Evolutionary conservation across 1,139 yeast species (phyloP), one percentile per base, ranked within the genome.

Genomic region (Taiozyma sp.): DNA sequence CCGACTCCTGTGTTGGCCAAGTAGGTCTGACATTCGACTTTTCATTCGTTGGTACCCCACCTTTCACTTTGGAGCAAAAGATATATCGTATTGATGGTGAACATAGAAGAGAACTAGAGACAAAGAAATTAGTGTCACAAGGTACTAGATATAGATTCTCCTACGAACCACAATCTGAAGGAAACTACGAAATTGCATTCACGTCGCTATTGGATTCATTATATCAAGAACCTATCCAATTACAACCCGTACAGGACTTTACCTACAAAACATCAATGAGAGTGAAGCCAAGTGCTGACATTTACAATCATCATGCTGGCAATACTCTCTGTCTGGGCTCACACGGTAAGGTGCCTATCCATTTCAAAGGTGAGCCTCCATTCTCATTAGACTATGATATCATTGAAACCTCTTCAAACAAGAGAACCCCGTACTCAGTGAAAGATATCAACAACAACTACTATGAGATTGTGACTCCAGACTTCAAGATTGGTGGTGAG

Each of bases 1-100:
- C 81, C 39, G 98, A 93, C 62, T 81, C 85, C 52, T 93, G 99
- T 70, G 87, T 95, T 35, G 99, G 99, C 1, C 88, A 91, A 48
- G 83, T 89, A 10, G 99, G 98, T 0, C 81, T 89, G 52, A 78
- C 79, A 45, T 90, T 91, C 56, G 84, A 80, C 45, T 67, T 85
- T 48, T 68, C 77, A 1, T 75, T 88, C 48, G 70, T 78, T 6
- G 99, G 99, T 16, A 77, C 82, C 29, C 86, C 96, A 1, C 98
- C 98, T 4, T 93, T 86, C 68, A 76, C 75, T 45, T 75, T 90
- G 16, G 76, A 75, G 43, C 83, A 84, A 54, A 75, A 77, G 43
- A 82, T 85, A 7, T 87, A 79, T 61, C 79, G 80, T 50, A 73
- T 79, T 22, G 68, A 73, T 35, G 68, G 55, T n/a, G 56, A 63